Percentiles rank a stretch among this genome's conserved stretches.
Conservation (phyloP, 2,329 filamentous ascomycete genomes). For the Exserohilum rostratum region DNA sequence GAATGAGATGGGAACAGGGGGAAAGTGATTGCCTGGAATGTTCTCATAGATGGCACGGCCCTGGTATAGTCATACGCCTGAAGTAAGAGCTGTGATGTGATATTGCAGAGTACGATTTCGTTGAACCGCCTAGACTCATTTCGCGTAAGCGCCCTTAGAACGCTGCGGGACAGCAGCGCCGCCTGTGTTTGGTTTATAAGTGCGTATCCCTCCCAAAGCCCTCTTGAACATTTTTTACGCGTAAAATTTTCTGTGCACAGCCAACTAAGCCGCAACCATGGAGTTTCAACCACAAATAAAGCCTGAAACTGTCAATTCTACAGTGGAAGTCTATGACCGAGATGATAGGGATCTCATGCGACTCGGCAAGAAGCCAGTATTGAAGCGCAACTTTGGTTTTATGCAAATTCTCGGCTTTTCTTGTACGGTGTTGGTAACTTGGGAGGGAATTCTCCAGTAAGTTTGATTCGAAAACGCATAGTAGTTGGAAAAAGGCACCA, state of each 20-base stretch:
- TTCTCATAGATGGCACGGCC: no score
- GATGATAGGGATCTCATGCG: slow-evolving; percentile 8
- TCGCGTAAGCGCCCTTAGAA: no score
- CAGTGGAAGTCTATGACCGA: not conserved
- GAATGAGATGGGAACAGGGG: no score
- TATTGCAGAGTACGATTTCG: no score
- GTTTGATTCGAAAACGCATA: not conserved
- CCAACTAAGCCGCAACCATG: not conserved
- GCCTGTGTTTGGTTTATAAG: no score
- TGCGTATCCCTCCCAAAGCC: no score
- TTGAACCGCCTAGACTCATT: no score
- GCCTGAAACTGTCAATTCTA: not conserved
- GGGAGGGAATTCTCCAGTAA: slow-evolving; percentile 9
- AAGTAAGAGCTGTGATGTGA: no score
- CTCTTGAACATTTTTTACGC: not conserved
- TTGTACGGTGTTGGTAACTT: slow-evolving; percentile 9
- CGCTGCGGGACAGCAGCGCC: no score
- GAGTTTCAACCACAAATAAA: slow-evolving; percentile 1
- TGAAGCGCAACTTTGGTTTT: slow-evolving; percentile 18
- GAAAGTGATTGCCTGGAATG: no score
- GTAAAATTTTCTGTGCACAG: no score
- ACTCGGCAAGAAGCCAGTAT: slow-evolving; percentile 16
- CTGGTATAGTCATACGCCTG: no score
- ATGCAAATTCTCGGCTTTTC: slow-evolving; percentile 15
- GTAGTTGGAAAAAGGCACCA: not conserved